Percentiles rank a stretch among this genome's conserved stretches.
Evolutionary conservation across 1,284 basidiomycete genomes (phyloP).

Genomic region (Trichosporon inkin): DNA sequence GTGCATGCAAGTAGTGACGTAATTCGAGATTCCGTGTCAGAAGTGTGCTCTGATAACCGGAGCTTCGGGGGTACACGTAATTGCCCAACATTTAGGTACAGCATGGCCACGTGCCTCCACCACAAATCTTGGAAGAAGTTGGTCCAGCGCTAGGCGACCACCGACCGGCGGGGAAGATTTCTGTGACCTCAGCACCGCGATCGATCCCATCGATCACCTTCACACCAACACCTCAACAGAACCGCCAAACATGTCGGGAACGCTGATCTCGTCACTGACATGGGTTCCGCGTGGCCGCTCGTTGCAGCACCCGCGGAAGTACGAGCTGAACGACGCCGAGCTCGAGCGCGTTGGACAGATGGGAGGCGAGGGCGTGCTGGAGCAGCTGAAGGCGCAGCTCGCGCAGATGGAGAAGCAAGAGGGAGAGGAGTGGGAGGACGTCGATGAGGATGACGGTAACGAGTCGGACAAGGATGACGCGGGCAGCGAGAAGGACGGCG

Average conservation of each 20-base stretch:
- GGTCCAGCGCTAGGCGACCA: background rate
- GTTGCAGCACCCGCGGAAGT: conserved; percentile 73
- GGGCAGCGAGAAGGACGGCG: conserved; percentile 47
- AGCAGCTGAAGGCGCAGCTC: conserved; percentile 73
- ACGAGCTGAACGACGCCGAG: conserved; percentile 86
- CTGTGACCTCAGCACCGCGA: background rate
- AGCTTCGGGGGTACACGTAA: background rate
- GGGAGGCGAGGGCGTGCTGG: conserved; percentile 76
- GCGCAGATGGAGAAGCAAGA: conserved; percentile 62
- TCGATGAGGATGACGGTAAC: conserved; percentile 29
- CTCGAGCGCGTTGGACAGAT: conserved; percentile 84
- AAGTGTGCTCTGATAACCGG: background rate
- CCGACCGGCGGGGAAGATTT: background rate
- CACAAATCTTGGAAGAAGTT: conserved; percentile 5
- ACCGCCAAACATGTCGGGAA: conserved; percentile 44
- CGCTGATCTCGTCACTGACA: conserved; percentile 56
- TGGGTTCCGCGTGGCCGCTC: conserved; percentile 83
- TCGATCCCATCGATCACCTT: background rate
- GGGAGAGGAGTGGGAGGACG: conserved; percentile 45
- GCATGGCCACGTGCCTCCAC: conserved; percentile 5
- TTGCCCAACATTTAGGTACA: background rate
- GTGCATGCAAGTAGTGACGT: background rate
- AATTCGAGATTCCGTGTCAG: background rate
- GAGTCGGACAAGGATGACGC: conserved; percentile 31
- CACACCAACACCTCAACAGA: background rate